Evolutionary conservation across 2,329 filamentous ascomycete genomes (phyloP), one percentile per base, ranked within the genome.

Genomic region (Clarireedia monteithiana): DNA sequence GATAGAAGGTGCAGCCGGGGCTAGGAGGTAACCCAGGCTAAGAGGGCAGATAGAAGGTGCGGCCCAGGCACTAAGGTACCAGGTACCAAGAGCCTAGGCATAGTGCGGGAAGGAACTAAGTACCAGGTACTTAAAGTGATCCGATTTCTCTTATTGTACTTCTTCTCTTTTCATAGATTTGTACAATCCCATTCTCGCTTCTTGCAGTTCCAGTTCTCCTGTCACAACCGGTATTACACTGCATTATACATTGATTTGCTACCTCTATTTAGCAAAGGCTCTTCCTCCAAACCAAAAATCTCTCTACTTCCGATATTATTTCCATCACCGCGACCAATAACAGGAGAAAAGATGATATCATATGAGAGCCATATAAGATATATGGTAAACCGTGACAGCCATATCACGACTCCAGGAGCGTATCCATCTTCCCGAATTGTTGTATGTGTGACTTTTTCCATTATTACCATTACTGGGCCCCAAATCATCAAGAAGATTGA

Each of bases 361-460:
- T 55, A 45, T 5, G 17, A 6, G 5, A 39, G 27, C 52, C 52
- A 55, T 40, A 55, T 49, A 7, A 55, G 15, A n/a, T 7, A 30
- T 15, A 55, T 44, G 3, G 20, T 27, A 26, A n/a, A 17, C 6
- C 52, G 7, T 12, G 49, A 44, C 3, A 55, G n/a, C 27, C 27
- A 42, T 6, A 55, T 48, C 23, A 55, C 52, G n/a, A 48, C 15
- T 4, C 4, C 6, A 7, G 44, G 40, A n/a, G 52, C 34, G 10
- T 5, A 48, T 4, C 52, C 52, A 44, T 55, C 36, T 12, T 27
- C 17, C 12, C 20, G 7, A 26, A 55, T 40, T 6, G 34, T 49
- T 4, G 17, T 23, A 27, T 49, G 20, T 3, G 52, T 55, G 17
- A 55, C 15, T 36, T 42, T 55, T 26, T 55, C 52, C 52, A 55